Evolutionary conservation across 495 filamentous ascomycete genomes (phyloP), one percentile per base, ranked within the genome.

Genomic region (Daldinia loculata): DNA sequence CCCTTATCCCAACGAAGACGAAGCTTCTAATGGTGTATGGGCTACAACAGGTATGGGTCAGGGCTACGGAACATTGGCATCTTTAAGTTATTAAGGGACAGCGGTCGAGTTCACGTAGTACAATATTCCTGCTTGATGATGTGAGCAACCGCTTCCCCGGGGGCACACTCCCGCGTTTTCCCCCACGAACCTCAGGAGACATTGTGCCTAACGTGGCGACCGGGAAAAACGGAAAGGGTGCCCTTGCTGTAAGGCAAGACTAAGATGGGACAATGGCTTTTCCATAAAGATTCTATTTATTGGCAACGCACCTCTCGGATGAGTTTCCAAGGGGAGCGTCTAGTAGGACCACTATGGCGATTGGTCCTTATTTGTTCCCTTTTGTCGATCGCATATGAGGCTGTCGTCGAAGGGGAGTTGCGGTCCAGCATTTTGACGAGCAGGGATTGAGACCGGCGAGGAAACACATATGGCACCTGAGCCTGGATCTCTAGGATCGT

Each of bases 161-260:
- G 30, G 36, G 45, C 11, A 62, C 26, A 34, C 39, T 62, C n/a
- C 50, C 29, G 53, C 70, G 51, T 52, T 57, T 17, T 19, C 58
- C 65, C 70, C 61, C 70, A 69, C 66, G 66, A 59, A 59, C 62
- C 52, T 48, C 6, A 59, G 55, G 26, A 65, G 43, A 22, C 50
- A 57, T 62, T 61, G 56, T 48, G 50, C 65, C 51, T 72, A 52
- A 73, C 70, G 70, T 73, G 57, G 70, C 53, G 17, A 57, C 62
- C 60, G 62, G 70, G 27, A 66, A 55, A 58, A 26, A 57, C 70
- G 70, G 70, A 69, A 69, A 24, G 27, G 50, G 50, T 19, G 51
- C 36, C 69, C 65, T 56, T 39, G 34, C 17, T 34, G 56, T 66
- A 43, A 66, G 58, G 61, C 61, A 38, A 69, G 61, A 62, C 61